Percentiles rank a stretch among this genome's conserved stretches.
Conservation (phyloP, 805 yeast genomes). For the Ogataea zsoltii region DNA sequence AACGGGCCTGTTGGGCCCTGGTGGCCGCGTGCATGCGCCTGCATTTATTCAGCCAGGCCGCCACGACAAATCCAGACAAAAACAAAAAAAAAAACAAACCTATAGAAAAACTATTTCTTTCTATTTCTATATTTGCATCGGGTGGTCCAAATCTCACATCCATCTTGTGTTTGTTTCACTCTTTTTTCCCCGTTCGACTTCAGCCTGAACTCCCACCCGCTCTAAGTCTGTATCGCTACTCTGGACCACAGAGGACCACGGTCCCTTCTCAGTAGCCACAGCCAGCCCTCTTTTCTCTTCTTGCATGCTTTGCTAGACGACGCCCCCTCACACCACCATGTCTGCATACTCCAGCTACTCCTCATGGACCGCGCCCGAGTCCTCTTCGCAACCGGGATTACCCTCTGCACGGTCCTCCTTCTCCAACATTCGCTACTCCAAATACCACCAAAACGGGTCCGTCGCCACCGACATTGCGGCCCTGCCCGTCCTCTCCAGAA, state of each 20-base stretch:
- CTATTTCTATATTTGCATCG: conserved; percentile 5
- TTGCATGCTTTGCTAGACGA: conserved; percentile 4
- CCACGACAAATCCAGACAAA: not conserved
- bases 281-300: no score
- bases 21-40: not conserved
- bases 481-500: conserved; percentile 27
- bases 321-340: not conserved
- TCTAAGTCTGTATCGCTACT: no score
- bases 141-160: conserved; percentile 2
- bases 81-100: not conserved
- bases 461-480: conserved; percentile 2
- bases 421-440: conserved; percentile 5
- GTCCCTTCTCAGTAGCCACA: no score
- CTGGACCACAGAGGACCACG: no score
- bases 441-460: not conserved
- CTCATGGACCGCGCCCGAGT: not conserved
- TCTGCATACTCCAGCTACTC: conserved; percentile 2
- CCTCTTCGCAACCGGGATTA: not conserved
- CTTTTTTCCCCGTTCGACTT: not conserved
- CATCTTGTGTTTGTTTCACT: not conserved
- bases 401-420: not conserved
- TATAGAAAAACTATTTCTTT: conserved; percentile 1
- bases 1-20: no score
- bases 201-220: not conserved
- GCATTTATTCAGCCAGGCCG: conserved; percentile 2